Evolutionary conservation across 495 filamentous ascomycete genomes (phyloP), one percentile per base, ranked within the genome.

Genomic region (Podospora pseudoanserina): DNA sequence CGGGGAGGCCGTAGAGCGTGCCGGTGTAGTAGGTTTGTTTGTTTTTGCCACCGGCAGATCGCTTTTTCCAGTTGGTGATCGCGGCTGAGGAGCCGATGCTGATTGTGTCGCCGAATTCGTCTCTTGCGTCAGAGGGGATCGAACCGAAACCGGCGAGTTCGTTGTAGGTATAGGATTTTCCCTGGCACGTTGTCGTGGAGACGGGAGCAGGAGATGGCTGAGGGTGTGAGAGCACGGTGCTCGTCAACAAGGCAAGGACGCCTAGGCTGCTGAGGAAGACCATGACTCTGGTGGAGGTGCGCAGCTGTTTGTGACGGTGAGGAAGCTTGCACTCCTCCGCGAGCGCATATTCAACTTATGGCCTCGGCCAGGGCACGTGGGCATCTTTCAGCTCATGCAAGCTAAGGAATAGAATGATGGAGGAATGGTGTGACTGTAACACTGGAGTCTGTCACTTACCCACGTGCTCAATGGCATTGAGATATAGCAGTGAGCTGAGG

Each of bases 91-190:
- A 90, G 18, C 91, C 92, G 27, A 90, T 79, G 16, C 89, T 88
- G 59, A 94, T 72, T 0, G 90, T 94, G 74, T 95, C 91, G 11
- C 88, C 88, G 68, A 85, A 90, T 73, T 91, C 87, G 79, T 94
- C 92, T 5, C 80, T 76, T 18, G 84, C 85, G 68, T 90, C 82
- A 15, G 81, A 81, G 3, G 85, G 74, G 30, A 93, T 72, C 67
- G 82, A 86, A 4, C 91, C 80, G 70, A 88, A 94, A 20, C 92
- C 91, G 15, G 87, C 89, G 4, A 94, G 85, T 58, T 86, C 82
- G 66, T 90, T 79, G 76, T 93, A 93, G 15, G 83, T 80, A 74
- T 90, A 93, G 0, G 76, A 79, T 70, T 87, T 81, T 44, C 88
- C 87, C 67, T 86, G 86, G 74, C 91, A 94, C 0, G 64, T 63